phyloP scores from a whole-genome alignment of 1,284 basidiomycete species.

The Ustanciosporium gigantosporum region DNA sequence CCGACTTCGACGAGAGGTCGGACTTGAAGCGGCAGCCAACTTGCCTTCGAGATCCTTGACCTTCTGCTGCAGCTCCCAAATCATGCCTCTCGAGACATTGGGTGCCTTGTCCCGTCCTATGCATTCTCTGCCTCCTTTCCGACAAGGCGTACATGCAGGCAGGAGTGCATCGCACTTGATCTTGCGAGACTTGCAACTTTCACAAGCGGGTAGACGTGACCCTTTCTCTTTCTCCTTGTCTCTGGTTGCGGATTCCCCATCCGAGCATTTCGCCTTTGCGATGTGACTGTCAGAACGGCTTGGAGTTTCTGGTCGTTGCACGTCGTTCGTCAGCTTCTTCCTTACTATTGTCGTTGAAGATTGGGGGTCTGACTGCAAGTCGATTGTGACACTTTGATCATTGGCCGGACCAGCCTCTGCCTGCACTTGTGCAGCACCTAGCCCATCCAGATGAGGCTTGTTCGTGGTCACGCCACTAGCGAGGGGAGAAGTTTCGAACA shows the following conservation, averaged over 20 bases:
- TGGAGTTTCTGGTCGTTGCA: conserved; percentile 14
- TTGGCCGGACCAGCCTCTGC: too few species aligned
- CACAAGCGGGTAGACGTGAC: conserved; percentile 28
- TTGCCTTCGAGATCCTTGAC: conserved; percentile 30
- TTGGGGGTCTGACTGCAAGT: too few species aligned
- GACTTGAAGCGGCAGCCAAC: conserved; percentile 22
- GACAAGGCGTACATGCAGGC: conserved; percentile 35
- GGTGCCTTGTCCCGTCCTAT: conserved; percentile 30
- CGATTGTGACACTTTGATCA: too few species aligned
- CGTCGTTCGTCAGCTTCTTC: too few species aligned
- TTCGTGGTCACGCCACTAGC: too few species aligned
- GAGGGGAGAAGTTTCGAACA: not conserved
- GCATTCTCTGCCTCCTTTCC: conserved; percentile 26
- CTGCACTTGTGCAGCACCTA: too few species aligned
- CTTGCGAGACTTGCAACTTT: conserved; percentile 27
- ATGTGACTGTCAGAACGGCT: too few species aligned
- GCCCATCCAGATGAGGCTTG: too few species aligned
- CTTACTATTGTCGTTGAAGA: too few species aligned
- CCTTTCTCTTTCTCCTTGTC: conserved; percentile 17
- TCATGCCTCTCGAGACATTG: conserved; percentile 28
- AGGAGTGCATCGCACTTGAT: conserved; percentile 40
- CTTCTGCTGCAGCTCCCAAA: conserved; percentile 36
- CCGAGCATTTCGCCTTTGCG: not conserved
- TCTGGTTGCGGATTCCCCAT: too few species aligned
- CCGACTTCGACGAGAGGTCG: too few species aligned